Conservation (phyloP, 768 basidiomycete species). For the Pleurotus tuber-regium region DNA sequence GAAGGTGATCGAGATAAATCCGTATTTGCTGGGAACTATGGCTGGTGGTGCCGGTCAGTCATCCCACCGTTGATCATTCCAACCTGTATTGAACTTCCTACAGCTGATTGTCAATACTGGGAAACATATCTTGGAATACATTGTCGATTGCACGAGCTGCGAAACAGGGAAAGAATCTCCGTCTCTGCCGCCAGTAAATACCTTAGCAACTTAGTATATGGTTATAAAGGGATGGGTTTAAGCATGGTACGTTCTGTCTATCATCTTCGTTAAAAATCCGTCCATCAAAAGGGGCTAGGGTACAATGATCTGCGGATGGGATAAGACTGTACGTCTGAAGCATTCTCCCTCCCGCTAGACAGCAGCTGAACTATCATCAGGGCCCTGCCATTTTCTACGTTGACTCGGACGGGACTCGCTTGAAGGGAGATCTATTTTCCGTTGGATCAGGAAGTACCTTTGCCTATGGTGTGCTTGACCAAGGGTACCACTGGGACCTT, state of each 20-base stretch:
- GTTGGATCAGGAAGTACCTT: constrained; percentile 98
- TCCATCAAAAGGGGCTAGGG: constrained; percentile 50
- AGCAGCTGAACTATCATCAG: constrained; percentile 30
- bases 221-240: constrained; percentile 98
- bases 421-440: constrained; percentile 97
- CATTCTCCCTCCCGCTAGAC: background rate
- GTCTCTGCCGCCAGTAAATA: constrained; percentile 99
- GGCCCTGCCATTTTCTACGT: constrained; percentile 97
- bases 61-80: constrained; percentile 3
- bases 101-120: constrained; percentile 96
- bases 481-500: constrained; percentile 92
- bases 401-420: constrained; percentile 92
- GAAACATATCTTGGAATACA: constrained; percentile 99
- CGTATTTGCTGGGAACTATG: constrained; percentile 98
- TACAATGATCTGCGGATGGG: constrained; percentile 99
- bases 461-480: constrained; percentile 98
- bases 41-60: constrained; percentile 93
- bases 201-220: constrained; percentile 94
- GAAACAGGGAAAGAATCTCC: constrained; percentile 95
- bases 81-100: too few species aligned
- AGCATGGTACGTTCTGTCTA: constrained; percentile 75
- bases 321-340: constrained; percentile 78
- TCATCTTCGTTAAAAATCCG: background rate
- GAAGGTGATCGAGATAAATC: constrained; percentile 99
- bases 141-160: constrained; percentile 93